A percentile compares a stretch with the other conserved stretches of the same genome.
phyloP scores from a whole-genome alignment of 768 basidiomycete species.

The Hortiboletus flavorubellus region DNA sequence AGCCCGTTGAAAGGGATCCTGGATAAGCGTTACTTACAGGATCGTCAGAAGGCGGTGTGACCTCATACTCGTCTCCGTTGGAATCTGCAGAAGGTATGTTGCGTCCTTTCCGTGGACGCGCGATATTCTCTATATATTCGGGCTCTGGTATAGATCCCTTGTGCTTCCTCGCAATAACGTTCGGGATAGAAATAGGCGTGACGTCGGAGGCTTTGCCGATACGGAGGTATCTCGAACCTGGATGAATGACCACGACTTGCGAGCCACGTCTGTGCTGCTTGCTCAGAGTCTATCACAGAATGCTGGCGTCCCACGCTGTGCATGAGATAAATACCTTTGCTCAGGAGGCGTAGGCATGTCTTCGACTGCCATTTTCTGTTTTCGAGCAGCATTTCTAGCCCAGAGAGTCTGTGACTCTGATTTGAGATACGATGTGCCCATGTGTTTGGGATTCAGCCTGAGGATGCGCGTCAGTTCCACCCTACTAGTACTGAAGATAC shows the following conservation, averaged over 20 bases:
- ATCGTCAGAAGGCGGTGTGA: conserved; percentile 50
- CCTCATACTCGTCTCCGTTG: conserved; percentile 50
- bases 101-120: conserved; percentile 48
- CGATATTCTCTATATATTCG: conserved; percentile 47
- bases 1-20: background rate
- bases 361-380: conserved; percentile 43
- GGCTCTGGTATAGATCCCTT: conserved; percentile 43
- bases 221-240: conserved; percentile 68
- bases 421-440: conserved; percentile 75
- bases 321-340: conserved; percentile 40
- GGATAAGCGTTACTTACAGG: conserved; percentile 43
- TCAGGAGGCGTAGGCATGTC: conserved; percentile 40
- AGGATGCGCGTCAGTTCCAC: conserved; percentile 10
- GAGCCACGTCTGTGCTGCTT: conserved; percentile 60
- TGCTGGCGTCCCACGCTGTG: conserved; percentile 3
- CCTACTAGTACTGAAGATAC: background rate
- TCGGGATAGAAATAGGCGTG: conserved; percentile 62
- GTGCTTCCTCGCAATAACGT: conserved; percentile 69
- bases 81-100: conserved; percentile 21
- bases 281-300: conserved; percentile 29
- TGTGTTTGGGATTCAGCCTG: conserved; percentile 79
- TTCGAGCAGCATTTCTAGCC: conserved; percentile 61
- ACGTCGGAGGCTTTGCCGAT: conserved; percentile 79
- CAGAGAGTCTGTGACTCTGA: conserved; percentile 71
- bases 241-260: conserved; percentile 76